Evolutionary conservation across 768 basidiomycete genomes (phyloP).

Genomic region (Trametes cubensis): DNA sequence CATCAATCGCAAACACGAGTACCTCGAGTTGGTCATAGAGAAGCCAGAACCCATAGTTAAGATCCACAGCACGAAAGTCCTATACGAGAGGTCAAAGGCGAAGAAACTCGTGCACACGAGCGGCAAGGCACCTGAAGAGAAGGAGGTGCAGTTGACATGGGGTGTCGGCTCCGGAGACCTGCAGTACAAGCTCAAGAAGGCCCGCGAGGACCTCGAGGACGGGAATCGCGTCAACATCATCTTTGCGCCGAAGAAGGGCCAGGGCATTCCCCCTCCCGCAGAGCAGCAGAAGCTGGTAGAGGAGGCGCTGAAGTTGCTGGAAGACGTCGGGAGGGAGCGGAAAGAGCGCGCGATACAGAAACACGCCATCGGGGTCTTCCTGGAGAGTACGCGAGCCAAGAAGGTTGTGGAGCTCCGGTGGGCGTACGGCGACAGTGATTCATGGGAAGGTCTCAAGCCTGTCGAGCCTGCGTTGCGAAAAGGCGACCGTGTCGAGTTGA

Average conservation of each 20-base stretch:
- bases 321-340: conserved; percentile 58
- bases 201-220: conserved; percentile 57
- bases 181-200: conserved; percentile 65
- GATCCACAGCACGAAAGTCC: conserved; percentile 50
- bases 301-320: conserved; percentile 44
- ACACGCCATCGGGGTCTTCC: conserved; percentile 23
- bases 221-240: conserved; percentile 60
- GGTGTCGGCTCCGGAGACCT: conserved; percentile 59
- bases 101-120: conserved; percentile 36
- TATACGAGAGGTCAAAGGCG: conserved; percentile 42
- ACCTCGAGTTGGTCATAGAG: conserved; percentile 57
- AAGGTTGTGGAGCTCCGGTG: conserved; percentile 18
- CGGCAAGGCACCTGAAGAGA: conserved; percentile 40
- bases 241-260: conserved; percentile 53
- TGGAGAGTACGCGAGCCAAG: conserved; percentile 6
- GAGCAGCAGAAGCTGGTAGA: conserved; percentile 51
- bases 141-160: conserved; percentile 80
- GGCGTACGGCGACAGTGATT: conserved; percentile 10
- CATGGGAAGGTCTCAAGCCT: conserved; percentile 7
- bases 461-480: conserved; percentile 5
- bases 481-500: conserved; percentile 18
- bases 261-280: conserved; percentile 35
- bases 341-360: conserved; percentile 45
- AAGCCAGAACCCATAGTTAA: conserved; percentile 62
- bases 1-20: conserved; percentile 44